A percentile compares a stretch with the other conserved stretches of the same genome.
Evolutionary conservation across 202 grass and related monocot genomes (phyloP).

Genomic region (Carex arenaria): DNA sequence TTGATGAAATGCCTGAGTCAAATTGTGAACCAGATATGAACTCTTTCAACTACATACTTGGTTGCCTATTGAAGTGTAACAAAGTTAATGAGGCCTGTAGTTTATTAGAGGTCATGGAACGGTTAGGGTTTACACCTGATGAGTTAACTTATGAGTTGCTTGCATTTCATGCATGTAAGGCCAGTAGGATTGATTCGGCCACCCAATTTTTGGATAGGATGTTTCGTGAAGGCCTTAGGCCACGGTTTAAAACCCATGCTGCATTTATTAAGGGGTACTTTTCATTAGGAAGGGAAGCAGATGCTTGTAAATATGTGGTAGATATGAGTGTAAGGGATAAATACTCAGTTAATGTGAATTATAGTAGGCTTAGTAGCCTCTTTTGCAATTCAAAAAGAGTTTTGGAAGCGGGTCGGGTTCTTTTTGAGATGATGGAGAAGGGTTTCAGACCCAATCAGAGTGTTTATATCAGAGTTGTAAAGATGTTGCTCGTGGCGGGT

Average conservation of each 20-base stretch:
- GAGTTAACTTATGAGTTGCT: constrained; percentile 57
- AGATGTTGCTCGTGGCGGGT: constrained; percentile 48
- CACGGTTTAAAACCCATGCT: constrained; percentile 56
- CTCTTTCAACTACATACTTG: constrained; percentile 77
- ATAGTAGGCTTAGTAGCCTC: constrained; percentile 63
- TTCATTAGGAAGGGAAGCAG: constrained; percentile 30
- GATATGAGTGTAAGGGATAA: constrained; percentile 55
- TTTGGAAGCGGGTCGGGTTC: constrained; percentile 50
- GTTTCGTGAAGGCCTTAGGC: constrained; percentile 45
- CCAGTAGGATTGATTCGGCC: constrained; percentile 51
- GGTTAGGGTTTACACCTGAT: constrained; percentile 28
- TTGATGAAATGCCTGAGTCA: constrained; percentile 61
- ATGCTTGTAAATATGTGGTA: constrained; percentile 50
- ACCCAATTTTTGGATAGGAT: constrained; percentile 49
- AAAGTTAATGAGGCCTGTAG: constrained; percentile 55
- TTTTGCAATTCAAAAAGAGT: constrained; percentile 35
- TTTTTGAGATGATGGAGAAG: constrained; percentile 74
- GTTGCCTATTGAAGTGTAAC: constrained; percentile 62
- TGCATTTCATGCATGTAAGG: constrained; percentile 59
- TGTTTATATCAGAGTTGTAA: constrained; percentile 54
- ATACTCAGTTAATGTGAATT: constrained; percentile 59
- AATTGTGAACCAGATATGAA: constrained; percentile 52
- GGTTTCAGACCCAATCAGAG: constrained; percentile 59
- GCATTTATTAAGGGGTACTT: constrained; percentile 83
- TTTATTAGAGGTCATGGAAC: constrained; percentile 73